Evolutionary conservation across 306 rosid genomes (phyloP).

Genomic region (Crotalaria pallida): DNA sequence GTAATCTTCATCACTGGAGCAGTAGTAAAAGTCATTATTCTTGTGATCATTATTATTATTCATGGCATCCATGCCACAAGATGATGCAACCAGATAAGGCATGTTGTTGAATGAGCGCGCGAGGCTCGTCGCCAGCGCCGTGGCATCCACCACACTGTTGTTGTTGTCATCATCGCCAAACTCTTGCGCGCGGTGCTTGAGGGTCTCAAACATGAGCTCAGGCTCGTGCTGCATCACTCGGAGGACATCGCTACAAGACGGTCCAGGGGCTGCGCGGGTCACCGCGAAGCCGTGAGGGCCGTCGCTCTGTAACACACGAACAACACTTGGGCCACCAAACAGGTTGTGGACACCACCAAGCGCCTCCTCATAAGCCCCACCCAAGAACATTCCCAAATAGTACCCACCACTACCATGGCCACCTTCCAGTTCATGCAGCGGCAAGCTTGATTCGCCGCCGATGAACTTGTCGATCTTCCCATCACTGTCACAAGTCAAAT

Average conservation of each 20-base stretch:
- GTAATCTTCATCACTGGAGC: slow-evolving; percentile 48
- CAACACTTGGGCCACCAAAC: slow-evolving; percentile 87
- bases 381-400: slow-evolving; percentile 96
- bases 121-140: slow-evolving; percentile 43
- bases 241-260: slow-evolving; percentile 79
- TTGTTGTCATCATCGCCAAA: slow-evolving; percentile 29
- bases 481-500: slow-evolving; percentile 95
- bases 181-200: slow-evolving; percentile 74
- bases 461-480: slow-evolving; percentile 88
- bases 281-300: slow-evolving; percentile 94
- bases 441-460: slow-evolving; percentile 72
- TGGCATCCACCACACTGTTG: slow-evolving; percentile 19
- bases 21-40: slow-evolving; percentile 52
- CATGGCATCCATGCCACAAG: slow-evolving; percentile 52
- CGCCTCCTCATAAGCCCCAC: slow-evolving; percentile 99
- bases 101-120: slow-evolving; percentile 64
- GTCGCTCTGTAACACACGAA: slow-evolving; percentile 85
- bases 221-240: slow-evolving; percentile 98
- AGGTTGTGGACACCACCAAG: slow-evolving; percentile 95
- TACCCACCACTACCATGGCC: slow-evolving; percentile 31
- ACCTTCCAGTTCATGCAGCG: slow-evolving; percentile 66
- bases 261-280: slow-evolving; percentile 70
- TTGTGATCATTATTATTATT: slow-evolving; percentile 15
- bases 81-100: slow-evolving; percentile 61
- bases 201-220: slow-evolving; percentile 92